Base-by-base conservation (phyloP, 257 asterid species). In the Henckelia pumila region DNA sequence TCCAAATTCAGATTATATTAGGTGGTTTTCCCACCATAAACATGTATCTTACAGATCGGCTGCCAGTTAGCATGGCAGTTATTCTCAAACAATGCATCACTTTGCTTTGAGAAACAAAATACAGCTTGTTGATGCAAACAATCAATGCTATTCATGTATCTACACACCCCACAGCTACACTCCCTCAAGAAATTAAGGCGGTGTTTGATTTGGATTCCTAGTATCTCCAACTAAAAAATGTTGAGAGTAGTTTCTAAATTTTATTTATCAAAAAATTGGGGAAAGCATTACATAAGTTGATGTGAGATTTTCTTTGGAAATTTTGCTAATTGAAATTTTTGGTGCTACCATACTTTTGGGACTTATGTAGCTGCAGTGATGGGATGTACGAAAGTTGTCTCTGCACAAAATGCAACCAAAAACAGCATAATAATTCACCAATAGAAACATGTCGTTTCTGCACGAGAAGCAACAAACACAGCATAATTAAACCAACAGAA, bases 81-180 rank as follows among this genome's bases (percentile, higher is more conserved):
- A 59, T 14, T 56, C 22, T 66, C 57, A 35, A 64, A 32, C 5
- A 40, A 40, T 11, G n/a, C n/a, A 40, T 19, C 60, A 58, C 63
- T 56, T 56, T 74, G 53, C 20, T 26, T 56, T 25, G 23, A 68
- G 64, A 17, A 24, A 32, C 37, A 50, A 63, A 59, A 59, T 56
- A 63, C 26, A 55, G 14, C 64, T 58, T 64, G 56, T 20, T 49
- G 25, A 67, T 68, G 55, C 61, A 67, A 57, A 19, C 17, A 11
- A 40, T 52, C 69, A 35, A 35, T 35, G 47, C 44, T 35, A 13
- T 40, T 13, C 50, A 35, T 35, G 13, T 35, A 10, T 35, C 47
- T 35, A 5, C 47, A 35, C 50, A 40, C n/a, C 50, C 50, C 16
- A 2, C 17, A 1, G 5, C 50, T 40, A 40, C 50, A 17, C n/a